phyloP scores from a whole-genome alignment of 768 basidiomycete species.

The Trichaptum fuscoviolaceum region DNA sequence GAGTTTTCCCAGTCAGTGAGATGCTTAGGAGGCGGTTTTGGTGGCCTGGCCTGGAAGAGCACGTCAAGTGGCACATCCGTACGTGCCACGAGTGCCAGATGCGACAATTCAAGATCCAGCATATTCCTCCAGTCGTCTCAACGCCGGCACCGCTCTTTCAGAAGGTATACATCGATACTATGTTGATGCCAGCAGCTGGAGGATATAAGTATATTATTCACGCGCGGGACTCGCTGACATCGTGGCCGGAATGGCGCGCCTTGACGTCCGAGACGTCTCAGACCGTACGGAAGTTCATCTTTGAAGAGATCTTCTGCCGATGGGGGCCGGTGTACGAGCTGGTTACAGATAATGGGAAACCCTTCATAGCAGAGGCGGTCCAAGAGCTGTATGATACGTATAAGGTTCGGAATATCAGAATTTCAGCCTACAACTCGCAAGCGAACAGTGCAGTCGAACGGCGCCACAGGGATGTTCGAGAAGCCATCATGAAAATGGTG shows the following conservation, averaged over 20 bases:
- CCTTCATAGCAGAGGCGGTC: conserved; percentile 25
- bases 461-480: conserved; percentile 24
- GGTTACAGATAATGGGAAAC: conserved; percentile 37
- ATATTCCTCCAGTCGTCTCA: conserved; percentile 17
- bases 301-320: conserved; percentile 30
- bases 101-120: conserved; percentile 16
- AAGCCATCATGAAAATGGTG: conserved; percentile 30
- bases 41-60: conserved; percentile 20
- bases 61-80: conserved; percentile 17
- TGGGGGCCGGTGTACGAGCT: conserved; percentile 36
- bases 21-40: conserved; percentile 17
- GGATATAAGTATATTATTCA: conserved; percentile 33
- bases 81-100: conserved; percentile 37
- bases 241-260: conserved; percentile 27
- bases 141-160: conserved; percentile 22
- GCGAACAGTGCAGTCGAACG: conserved; percentile 36
- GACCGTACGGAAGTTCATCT: conserved; percentile 27
- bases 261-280: conserved; percentile 25
- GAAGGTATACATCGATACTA: conserved; percentile 34
- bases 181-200: conserved; percentile 32
- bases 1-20: conserved; percentile 8
- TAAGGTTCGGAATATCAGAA: no score
- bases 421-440: conserved; percentile 37
- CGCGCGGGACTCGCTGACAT: conserved; percentile 28
- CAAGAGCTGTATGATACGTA: conserved; percentile 32